phyloP scores from a whole-genome alignment of 2,329 filamentous ascomycete species.

The Cryphonectria naterciae region DNA sequence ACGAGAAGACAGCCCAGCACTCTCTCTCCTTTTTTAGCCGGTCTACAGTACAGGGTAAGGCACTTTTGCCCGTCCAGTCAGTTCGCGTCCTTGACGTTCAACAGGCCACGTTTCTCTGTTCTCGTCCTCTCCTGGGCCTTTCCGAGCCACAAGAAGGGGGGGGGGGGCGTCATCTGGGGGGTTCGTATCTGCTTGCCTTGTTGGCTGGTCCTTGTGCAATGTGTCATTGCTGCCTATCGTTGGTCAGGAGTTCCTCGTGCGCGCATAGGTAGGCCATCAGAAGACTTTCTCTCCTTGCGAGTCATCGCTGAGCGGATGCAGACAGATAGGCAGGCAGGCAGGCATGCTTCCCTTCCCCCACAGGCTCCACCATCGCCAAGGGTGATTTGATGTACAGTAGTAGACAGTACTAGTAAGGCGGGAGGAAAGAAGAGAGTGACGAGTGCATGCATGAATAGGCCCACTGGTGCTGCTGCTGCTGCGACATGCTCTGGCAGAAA shows the following conservation, averaged over 20 bases:
- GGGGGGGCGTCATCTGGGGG: not conserved
- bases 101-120: not conserved
- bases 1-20: not conserved
- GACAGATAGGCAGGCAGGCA: not conserved
- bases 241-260: not conserved
- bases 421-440: conserved; percentile 7
- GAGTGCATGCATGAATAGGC: conserved; percentile 4
- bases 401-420: not conserved
- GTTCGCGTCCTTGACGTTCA: not conserved
- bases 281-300: not conserved
- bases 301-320: not conserved
- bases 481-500: conserved; percentile 12
- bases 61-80: not conserved
- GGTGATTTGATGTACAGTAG: not conserved
- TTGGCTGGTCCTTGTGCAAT: not conserved
- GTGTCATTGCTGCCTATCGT: conserved; percentile 13
- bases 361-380: not conserved
- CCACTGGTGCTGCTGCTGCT: conserved; percentile 1
- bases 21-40: not conserved
- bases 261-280: conserved; percentile 15
- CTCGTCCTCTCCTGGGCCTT: not conserved
- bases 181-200: not conserved
- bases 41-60: not conserved
- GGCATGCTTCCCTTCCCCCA: not conserved
- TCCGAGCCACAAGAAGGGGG: not conserved